These are phyloP conservation scores for Ascochyta lentis DNA, from an alignment of 2,329 filamentous ascomycete genomes.

Conservation along the genomic window DNA sequence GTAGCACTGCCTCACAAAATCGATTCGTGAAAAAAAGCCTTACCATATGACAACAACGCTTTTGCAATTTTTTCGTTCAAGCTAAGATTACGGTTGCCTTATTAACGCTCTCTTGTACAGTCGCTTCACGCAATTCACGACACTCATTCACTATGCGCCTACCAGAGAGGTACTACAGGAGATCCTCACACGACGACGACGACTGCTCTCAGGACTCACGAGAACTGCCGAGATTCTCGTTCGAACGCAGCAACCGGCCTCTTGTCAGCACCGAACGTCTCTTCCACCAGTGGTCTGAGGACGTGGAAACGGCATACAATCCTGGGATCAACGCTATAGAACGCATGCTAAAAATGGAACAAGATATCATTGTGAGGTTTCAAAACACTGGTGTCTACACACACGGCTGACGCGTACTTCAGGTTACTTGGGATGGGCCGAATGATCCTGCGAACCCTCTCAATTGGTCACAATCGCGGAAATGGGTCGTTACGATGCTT, in stretches of 20 bases:
- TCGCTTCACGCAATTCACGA: slow-evolving; percentile 6
- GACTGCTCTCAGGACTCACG: slow-evolving; percentile 7
- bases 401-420: slow-evolving; percentile 14
- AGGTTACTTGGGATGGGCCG: slow-evolving; percentile 55
- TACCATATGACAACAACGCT: neutral
- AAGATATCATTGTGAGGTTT: slow-evolving; percentile 28
- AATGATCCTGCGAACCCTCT: slow-evolving; percentile 56
- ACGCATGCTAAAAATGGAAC: slow-evolving; percentile 5
- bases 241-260: slow-evolving; percentile 23
- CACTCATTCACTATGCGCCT: slow-evolving; percentile 20
- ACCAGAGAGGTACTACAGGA: slow-evolving; percentile 19
- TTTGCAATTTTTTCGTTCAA: neutral
- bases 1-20: slow-evolving; percentile 24
- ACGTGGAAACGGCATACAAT: slow-evolving; percentile 23
- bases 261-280: slow-evolving; percentile 32
- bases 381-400: neutral
- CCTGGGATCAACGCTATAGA: slow-evolving; percentile 14
- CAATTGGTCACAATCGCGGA: slow-evolving; percentile 54
- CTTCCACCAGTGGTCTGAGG: slow-evolving; percentile 22
- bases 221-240: slow-evolving; percentile 27
- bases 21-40: neutral
- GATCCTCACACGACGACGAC: slow-evolving; percentile 10
- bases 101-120: slow-evolving; percentile 5
- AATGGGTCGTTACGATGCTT: slow-evolving; percentile 55
- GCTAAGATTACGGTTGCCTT: neutral